These are phyloP conservation scores for Pseudocercospora musae DNA, from an alignment of 2,329 filamentous ascomycete genomes.

Conservation along the genomic window DNA sequence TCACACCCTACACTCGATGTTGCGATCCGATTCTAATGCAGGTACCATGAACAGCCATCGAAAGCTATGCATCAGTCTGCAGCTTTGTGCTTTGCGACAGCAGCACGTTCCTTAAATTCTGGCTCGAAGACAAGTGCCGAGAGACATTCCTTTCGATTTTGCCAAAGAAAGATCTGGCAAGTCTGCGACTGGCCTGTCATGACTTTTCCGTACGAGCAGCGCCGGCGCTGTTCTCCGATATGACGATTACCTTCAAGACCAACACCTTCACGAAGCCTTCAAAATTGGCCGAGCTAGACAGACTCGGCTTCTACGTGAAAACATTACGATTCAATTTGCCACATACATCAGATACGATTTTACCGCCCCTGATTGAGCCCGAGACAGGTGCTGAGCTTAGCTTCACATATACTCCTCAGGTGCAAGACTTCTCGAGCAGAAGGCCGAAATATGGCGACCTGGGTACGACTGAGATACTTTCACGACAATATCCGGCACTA, in stretches of 20 bases:
- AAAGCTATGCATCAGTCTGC: slow-evolving; percentile 47
- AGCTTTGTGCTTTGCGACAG: slow-evolving; percentile 49
- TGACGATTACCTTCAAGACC: slow-evolving; percentile 67
- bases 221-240: slow-evolving; percentile 65
- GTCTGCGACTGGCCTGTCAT: slow-evolving; percentile 63
- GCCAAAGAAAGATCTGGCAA: slow-evolving; percentile 42
- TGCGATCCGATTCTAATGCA: slow-evolving; percentile 18
- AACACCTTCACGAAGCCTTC: slow-evolving; percentile 72
- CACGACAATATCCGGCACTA: slow-evolving; percentile 81
- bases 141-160: slow-evolving; percentile 44
- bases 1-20: slow-evolving; percentile 5
- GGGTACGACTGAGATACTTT: slow-evolving; percentile 75
- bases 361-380: slow-evolving; percentile 80
- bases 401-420: slow-evolving; percentile 79
- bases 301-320: slow-evolving; percentile 75
- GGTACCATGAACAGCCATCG: slow-evolving; percentile 37
- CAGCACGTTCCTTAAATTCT: slow-evolving; percentile 49
- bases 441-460: slow-evolving; percentile 75
- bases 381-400: slow-evolving; percentile 71
- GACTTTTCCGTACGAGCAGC: slow-evolving; percentile 69
- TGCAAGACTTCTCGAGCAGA: slow-evolving; percentile 51
- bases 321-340: slow-evolving; percentile 74
- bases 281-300: slow-evolving; percentile 68
- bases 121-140: slow-evolving; percentile 48
- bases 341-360: slow-evolving; percentile 73